phyloP scores from a whole-genome alignment of 768 basidiomycete species.

The Leccinum truebloodii region DNA sequence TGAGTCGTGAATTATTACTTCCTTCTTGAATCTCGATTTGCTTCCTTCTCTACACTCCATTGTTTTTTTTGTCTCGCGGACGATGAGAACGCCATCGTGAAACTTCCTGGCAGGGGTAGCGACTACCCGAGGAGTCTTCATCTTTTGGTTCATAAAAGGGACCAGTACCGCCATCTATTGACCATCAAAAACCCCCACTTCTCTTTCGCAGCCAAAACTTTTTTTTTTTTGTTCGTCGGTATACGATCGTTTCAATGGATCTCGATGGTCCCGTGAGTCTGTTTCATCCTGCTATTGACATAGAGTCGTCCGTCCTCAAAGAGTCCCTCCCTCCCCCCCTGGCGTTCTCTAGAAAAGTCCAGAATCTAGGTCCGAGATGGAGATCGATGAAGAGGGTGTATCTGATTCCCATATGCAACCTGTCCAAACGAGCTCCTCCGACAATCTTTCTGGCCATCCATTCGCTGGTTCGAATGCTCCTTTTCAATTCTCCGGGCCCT shows the following conservation, averaged over 20 bases:
- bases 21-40: background rate
- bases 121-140: conserved; percentile 9
- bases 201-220: background rate
- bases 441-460: background rate
- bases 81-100: conserved; percentile 10
- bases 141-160: conserved; percentile 22
- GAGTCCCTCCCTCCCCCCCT: no score
- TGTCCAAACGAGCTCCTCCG: background rate
- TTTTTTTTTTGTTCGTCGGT: background rate
- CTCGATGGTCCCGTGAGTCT: conserved; percentile 18
- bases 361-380: conserved; percentile 9
- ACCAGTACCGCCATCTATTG: background rate
- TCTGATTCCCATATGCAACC: background rate
- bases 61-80: conserved; percentile 19
- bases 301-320: conserved; percentile 1
- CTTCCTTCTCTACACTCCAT: background rate
- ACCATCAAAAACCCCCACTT: background rate
- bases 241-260: conserved; percentile 13
- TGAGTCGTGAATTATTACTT: background rate
- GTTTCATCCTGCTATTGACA: background rate
- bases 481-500: background rate
- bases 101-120: background rate
- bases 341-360: conserved; percentile 9
- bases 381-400: conserved; percentile 10
- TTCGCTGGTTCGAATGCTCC: background rate